Evolutionary conservation across 345 rosid genomes (phyloP).

Genomic region (Alliaria petiolata): DNA sequence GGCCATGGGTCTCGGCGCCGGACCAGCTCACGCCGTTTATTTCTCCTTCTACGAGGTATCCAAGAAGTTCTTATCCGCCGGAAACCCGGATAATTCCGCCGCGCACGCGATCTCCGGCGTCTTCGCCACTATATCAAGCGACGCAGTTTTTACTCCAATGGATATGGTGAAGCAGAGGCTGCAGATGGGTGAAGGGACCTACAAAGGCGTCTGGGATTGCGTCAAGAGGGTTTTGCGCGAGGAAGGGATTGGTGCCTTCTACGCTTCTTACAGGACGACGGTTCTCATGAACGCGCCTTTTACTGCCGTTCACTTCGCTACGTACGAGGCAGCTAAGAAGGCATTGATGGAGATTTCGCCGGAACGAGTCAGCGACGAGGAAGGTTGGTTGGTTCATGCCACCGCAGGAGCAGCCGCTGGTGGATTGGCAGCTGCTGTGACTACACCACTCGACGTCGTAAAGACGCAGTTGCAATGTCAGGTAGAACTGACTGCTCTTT

Average conservation of each 20-base stretch:
- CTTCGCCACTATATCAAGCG: slow-evolving; percentile 79
- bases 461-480: slow-evolving; percentile 98
- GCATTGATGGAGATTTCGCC: slow-evolving; percentile 71
- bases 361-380: slow-evolving; percentile 62
- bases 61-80: slow-evolving; percentile 61
- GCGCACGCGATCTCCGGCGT: slow-evolving; percentile 91
- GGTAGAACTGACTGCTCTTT: slow-evolving; percentile 39
- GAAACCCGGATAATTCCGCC: slow-evolving; percentile 52
- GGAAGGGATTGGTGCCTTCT: slow-evolving; percentile 80
- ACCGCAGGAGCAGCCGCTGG: slow-evolving; percentile 95
- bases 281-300: slow-evolving; percentile 94
- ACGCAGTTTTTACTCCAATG: slow-evolving; percentile 91
- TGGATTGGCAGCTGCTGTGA: slow-evolving; percentile 72
- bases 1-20: slow-evolving; percentile 97
- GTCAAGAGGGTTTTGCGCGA: slow-evolving; percentile 68
- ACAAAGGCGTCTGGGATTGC: slow-evolving; percentile 79
- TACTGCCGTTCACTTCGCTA: slow-evolving; percentile 77
- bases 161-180: slow-evolving; percentile 97
- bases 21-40: slow-evolving; percentile 96
- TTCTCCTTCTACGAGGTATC: slow-evolving; percentile 83
- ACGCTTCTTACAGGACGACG: slow-evolving; percentile 89
- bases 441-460: slow-evolving; percentile 87
- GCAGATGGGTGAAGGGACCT: slow-evolving; percentile 58
- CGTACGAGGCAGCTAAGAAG: slow-evolving; percentile 83
- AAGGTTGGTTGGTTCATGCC: slow-evolving; percentile 59